These are phyloP conservation scores for Lachnellula willkommii DNA, from an alignment of 2,329 filamentous ascomycete species.

Conservation along the genomic window DNA sequence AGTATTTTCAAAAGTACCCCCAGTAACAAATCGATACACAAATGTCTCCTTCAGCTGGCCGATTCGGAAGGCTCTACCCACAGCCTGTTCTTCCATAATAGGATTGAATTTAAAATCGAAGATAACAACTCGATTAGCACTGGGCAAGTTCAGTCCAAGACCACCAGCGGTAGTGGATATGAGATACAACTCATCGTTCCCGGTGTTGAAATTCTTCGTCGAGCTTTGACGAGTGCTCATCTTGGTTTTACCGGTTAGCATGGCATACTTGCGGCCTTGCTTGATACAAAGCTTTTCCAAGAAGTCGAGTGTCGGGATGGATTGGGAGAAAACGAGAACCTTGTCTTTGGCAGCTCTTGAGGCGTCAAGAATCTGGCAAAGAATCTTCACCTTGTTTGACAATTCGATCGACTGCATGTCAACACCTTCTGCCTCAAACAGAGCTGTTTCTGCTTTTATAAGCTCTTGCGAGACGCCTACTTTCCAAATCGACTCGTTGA, in stretches of 20 bases:
- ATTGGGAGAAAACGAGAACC: constrained; percentile 75
- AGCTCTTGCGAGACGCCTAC: constrained; percentile 23
- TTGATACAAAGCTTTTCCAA: constrained; percentile 52
- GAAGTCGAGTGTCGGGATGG: constrained; percentile 63
- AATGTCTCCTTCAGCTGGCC: constrained; percentile 76
- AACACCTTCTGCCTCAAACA: constrained; percentile 30
- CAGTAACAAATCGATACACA: constrained; percentile 76
- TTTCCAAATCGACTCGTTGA: constrained; percentile 26
- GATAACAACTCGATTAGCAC: constrained; percentile 80
- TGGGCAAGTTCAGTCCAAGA: constrained; percentile 74
- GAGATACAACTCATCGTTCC: constrained; percentile 57
- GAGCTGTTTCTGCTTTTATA: constrained; percentile 33
- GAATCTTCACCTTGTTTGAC: constrained; percentile 64
- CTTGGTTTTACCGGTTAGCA: constrained; percentile 60
- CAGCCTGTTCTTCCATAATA: constrained; percentile 75
- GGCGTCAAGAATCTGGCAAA: constrained; percentile 65
- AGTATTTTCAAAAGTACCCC: constrained; percentile 72
- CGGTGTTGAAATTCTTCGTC: constrained; percentile 64
- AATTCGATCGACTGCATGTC: constrained; percentile 41
- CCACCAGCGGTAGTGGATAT: constrained; percentile 82
- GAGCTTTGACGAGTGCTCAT: constrained; percentile 54
- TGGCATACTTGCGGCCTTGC: constrained; percentile 44
- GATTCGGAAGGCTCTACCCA: constrained; percentile 80
- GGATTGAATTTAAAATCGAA: constrained; percentile 83
- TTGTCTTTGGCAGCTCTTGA: constrained; percentile 62